Conservation (phyloP, 257 asterid species). For the Nicotiana tabacum region DNA sequence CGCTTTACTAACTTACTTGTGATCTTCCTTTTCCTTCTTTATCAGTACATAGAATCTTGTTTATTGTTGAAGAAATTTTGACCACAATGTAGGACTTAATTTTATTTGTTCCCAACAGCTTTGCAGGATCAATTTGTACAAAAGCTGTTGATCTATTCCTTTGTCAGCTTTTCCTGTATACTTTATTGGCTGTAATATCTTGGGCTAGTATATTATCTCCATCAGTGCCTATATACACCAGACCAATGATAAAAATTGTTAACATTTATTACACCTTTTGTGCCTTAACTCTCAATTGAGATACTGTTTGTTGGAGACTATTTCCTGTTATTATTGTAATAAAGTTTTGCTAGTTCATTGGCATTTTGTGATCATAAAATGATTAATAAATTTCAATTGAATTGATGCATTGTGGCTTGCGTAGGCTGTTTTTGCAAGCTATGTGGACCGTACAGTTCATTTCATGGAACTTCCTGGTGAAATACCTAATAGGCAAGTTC, state of each 20-base stretch:
- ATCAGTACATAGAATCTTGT: neutral
- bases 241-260: neutral
- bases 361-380: neutral
- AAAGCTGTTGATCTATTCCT: neutral
- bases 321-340: neutral
- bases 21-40: neutral
- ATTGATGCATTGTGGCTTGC: conserved; percentile 7
- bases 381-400: neutral
- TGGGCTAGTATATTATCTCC: neutral
- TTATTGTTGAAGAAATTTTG: neutral
- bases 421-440: conserved; percentile 91
- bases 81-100: neutral
- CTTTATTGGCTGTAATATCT: neutral
- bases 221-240: neutral
- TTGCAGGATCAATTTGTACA: neutral
- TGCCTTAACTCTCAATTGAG: neutral
- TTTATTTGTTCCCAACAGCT: neutral
- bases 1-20: neutral
- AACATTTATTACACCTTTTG: neutral
- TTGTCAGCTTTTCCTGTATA: neutral
- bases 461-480: conserved; percentile 99
- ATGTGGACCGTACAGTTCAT: conserved; percentile 87
- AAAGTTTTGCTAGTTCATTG: neutral
- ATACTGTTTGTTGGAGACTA: neutral
- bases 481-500: conserved; percentile 70